Base-by-base conservation (phyloP, 208 protist genomes). In the Crithidia brevicula region DNA sequence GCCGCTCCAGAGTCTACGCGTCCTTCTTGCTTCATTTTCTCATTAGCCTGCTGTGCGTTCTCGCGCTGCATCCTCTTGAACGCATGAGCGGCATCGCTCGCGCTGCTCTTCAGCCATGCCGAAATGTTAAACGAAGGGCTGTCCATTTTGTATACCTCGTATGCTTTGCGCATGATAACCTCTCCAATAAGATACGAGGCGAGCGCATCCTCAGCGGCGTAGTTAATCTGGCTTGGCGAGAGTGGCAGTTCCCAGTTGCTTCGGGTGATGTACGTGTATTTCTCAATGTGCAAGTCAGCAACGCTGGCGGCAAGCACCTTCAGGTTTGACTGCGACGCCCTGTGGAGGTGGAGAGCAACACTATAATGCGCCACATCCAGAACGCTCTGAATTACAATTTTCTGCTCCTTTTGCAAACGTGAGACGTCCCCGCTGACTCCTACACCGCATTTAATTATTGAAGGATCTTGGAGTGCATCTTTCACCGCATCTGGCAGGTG, bases 161-260 rank as follows among this genome's bases (percentile, higher is more conserved):
- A 25, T 10, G 61, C 82, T 36, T 62, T 65, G 13, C n/a, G 30
- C 67, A 83, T 58, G 8, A 87, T n/a, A 3, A 20, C 27, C 15
- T 56, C 50, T 1, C 83, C 83, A 2, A 88, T 23, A 4, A 79
- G 58, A 33, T 54, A 82, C 7, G 83, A 88, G 4, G 80, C 80
- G 18, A 90, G 52, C 13, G 84, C 84, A 51, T 90, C 84, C 25
- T 90, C 84, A 3, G 79, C 84, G 1, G 74, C 72, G 57, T 90
- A 90, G 31, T 67, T 49, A n/a, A 78, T 27, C 50, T 82, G 67
- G 7, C 3, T 27, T 5, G 56, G 15, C 22, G 27, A 34, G 18
- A 90, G 78, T 10, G 43, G 61, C n/a, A 76, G 63, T 60, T 90
- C 84, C 84, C 84, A 90, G 58, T 90, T 85, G 72, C 77, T 87